Percentiles rank a stretch among this genome's conserved stretches.
These are phyloP conservation scores for Ganoderma multipileum DNA, from an alignment of 1,284 basidiomycete species.

Conservation along the genomic window DNA sequence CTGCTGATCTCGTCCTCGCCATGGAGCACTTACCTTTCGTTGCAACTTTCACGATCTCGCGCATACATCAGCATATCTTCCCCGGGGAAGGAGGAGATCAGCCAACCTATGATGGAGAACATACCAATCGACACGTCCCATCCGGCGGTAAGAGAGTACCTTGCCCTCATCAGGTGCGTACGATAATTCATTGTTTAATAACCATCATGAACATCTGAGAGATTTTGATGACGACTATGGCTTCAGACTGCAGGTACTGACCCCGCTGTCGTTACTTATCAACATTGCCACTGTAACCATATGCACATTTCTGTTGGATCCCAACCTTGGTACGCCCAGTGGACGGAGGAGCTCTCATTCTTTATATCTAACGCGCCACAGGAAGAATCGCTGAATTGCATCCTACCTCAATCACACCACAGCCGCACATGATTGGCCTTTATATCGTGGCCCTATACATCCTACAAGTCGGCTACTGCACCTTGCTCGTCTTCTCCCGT, in stretches of 20 bases:
- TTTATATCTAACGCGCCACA: constrained; percentile 33
- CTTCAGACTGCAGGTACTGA: constrained; percentile 74
- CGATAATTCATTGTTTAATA: background rate
- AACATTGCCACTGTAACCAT: constrained; percentile 68
- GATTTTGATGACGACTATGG: background rate
- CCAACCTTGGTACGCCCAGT: constrained; percentile 56
- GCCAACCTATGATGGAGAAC: constrained; percentile 35
- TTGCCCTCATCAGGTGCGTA: constrained; percentile 39
- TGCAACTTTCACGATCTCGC: constrained; percentile 8
- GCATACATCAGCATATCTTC: background rate
- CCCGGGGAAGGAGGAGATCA: background rate
- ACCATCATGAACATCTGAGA: too few relatives aligned
- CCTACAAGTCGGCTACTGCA: constrained; percentile 81
- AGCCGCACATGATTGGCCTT: constrained; percentile 63
- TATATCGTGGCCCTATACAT: constrained; percentile 72
- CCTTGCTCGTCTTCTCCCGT: constrained; percentile 74
- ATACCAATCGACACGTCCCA: constrained; percentile 40
- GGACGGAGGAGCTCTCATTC: background rate
- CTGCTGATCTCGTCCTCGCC: constrained; percentile 4
- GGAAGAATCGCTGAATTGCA: constrained; percentile 61
- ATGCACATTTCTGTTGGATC: constrained; percentile 60
- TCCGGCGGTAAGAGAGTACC: constrained; percentile 41
- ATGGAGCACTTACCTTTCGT: constrained; percentile 3
- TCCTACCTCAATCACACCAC: constrained; percentile 79
- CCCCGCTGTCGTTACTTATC: constrained; percentile 78